A percentile compares a stretch with the other conserved stretches of the same genome.
Evolutionary conservation across 2,329 filamentous ascomycete genomes (phyloP).

Genomic region (Claviceps africana): DNA sequence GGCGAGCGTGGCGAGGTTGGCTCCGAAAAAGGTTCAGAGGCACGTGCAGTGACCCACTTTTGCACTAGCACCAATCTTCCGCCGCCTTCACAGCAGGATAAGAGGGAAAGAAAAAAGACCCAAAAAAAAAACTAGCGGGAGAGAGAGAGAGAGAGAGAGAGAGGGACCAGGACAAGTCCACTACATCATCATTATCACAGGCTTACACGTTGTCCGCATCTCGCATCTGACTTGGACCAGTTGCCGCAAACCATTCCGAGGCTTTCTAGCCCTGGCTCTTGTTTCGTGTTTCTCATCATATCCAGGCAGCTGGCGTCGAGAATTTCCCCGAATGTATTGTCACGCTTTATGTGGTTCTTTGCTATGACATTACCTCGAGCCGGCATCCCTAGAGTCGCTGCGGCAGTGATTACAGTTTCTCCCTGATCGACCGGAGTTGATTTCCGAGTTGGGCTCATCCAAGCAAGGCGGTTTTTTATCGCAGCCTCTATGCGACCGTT

Average conservation of each 20-base stretch:
- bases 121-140: not conserved
- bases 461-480: too few relatives aligned
- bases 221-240: not conserved
- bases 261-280: not conserved
- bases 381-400: not conserved
- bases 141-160: too few relatives aligned
- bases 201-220: not conserved
- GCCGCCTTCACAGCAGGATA: constrained; percentile 8
- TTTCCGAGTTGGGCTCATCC: too few relatives aligned
- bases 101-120: constrained; percentile 4
- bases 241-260: not conserved
- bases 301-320: not conserved
- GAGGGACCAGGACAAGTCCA: too few relatives aligned
- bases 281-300: not conserved
- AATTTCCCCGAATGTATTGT: not conserved
- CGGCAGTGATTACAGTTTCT: not conserved
- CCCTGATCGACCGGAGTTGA: not conserved
- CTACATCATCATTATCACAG: constrained; percentile 6
- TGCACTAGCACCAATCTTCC: constrained; percentile 10
- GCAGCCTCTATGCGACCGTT: constrained; percentile 17
- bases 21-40: constrained; percentile 8
- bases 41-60: constrained; percentile 18
- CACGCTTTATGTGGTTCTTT: not conserved
- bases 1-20: too few relatives aligned
- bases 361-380: not conserved